Evolutionary conservation across 257 asterid species (phyloP), one percentile per base, ranked within the genome.

Genomic region (Sherardia arvensis): DNA sequence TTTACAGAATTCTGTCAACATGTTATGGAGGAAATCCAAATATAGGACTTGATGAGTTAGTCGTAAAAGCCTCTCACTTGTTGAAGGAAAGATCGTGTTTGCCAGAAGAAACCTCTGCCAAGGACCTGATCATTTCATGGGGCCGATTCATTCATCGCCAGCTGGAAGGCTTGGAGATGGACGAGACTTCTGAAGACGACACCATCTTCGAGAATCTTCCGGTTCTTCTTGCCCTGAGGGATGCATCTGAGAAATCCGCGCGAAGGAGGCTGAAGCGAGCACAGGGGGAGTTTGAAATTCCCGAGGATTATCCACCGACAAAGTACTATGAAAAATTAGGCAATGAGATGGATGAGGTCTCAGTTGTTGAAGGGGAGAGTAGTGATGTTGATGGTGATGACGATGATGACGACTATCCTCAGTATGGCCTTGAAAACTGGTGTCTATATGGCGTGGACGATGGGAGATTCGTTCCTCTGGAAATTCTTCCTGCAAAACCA

Each of bases 141-240:
- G 73, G 73, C 18, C 58, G 65, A 51, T 69, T 69, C 45, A 69
- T 69, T 17, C 33, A 69, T 61, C 25, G 36, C 29, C 73, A 69
- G 57, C 73, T 69, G n/a, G 28, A 60, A 34, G 73, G 73, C 29
- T 61, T 69, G 43, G 73, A 69, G 22, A 43, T 43, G 51, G 62
- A 69, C 12, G 53, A 66, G 27, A 32, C 60, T 48, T 15, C 20
- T 26, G 34, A 61, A 34, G 67, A 45, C 17, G 73, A 69, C 29
- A 61, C 73, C n/a, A 30, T 69, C 12, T 69, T 69, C 32, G 62
- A 33, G 14, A 61, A 69, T n/a, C 56, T 69, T 32, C 73, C 73
- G 0, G 73, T 69, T 11, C 73, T 69, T 23, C 45, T 69, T 10
- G 22, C 67, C 55, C 54, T 69, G 4, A 61, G 62, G 45, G 62